A percentile compares a stretch with the other conserved stretches of the same genome.
Conservation (phyloP, 2,329 filamentous ascomycete genomes). For the Simplicillium sp. region DNA sequence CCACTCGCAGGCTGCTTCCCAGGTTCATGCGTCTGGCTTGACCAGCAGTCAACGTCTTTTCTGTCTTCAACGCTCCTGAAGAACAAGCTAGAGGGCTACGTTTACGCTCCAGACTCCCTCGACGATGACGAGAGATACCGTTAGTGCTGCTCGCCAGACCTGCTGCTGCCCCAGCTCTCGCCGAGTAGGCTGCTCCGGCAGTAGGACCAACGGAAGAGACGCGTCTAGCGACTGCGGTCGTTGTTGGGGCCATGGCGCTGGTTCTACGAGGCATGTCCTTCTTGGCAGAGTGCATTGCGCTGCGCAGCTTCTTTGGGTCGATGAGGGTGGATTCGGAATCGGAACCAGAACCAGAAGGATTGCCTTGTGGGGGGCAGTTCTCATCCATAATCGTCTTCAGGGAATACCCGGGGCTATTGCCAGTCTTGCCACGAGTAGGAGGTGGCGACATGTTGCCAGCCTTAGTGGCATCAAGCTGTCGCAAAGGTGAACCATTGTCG, state of each 20-base stretch:
- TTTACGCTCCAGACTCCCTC: constrained; percentile 39
- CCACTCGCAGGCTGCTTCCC: constrained; percentile 26
- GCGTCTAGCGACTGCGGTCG: constrained; percentile 27
- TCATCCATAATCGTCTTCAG: constrained; percentile 35
- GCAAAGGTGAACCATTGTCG: constrained; percentile 31
- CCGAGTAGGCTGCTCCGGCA: constrained; percentile 17
- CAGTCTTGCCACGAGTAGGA: constrained; percentile 19
- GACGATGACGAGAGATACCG: constrained; percentile 44
- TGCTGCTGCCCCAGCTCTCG: constrained; percentile 18
- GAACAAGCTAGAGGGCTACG: constrained; percentile 44
- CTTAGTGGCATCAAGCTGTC: constrained; percentile 39
- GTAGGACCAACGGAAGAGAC: constrained; percentile 35
- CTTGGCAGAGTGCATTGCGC: constrained; percentile 44
- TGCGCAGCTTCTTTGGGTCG: constrained; percentile 45
- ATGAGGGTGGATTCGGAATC: constrained; percentile 41
- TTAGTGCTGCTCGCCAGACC: constrained; percentile 40
- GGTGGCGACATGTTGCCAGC: constrained; percentile 41
- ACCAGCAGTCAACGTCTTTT: constrained; percentile 38
- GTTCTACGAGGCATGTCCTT: constrained; percentile 31
- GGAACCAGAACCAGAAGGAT: constrained; percentile 25
- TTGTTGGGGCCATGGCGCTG: constrained; percentile 25
- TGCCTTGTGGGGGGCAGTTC: constrained; percentile 38
- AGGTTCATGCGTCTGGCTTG: constrained; percentile 51
- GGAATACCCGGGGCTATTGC: constrained; percentile 21
- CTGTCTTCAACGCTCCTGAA: constrained; percentile 28